phyloP scores from a whole-genome alignment of 768 basidiomycete species.

The Crepidotus variabilis region DNA sequence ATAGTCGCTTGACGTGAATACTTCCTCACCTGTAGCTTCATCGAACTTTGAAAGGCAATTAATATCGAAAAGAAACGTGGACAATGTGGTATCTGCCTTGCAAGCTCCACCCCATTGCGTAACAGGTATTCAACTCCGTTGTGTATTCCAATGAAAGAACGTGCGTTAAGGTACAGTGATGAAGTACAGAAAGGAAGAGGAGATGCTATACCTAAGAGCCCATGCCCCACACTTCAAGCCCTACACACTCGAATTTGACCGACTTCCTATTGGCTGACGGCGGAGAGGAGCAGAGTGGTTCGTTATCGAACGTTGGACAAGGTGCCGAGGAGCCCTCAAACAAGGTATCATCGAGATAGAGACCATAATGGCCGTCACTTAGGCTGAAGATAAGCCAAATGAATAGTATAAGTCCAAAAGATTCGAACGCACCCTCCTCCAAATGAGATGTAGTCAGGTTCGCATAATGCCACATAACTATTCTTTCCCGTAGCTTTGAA shows the following conservation, averaged over 20 bases:
- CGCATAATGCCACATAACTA: slow-evolving; percentile 86
- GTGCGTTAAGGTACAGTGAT: too few relatives aligned
- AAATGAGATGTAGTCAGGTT: slow-evolving; percentile 76
- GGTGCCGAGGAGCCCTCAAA: slow-evolving; percentile 79
- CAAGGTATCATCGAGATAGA: slow-evolving; percentile 83
- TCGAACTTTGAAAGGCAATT: too few relatives aligned
- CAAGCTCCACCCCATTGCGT: too few relatives aligned
- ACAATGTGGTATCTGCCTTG: too few relatives aligned
- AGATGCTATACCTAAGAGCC: slow-evolving; percentile 22
- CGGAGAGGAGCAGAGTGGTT: slow-evolving; percentile 61
- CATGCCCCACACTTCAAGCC: slow-evolving; percentile 88
- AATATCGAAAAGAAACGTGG: too few relatives aligned
- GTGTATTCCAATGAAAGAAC: too few relatives aligned
- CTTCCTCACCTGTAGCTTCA: too few relatives aligned
- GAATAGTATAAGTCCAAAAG: background rate
- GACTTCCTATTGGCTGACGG: slow-evolving; percentile 42
- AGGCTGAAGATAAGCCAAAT: slow-evolving; percentile 1
- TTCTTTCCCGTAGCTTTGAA: slow-evolving; percentile 88
- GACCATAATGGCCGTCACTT: slow-evolving; percentile 84
- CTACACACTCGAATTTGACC: slow-evolving; percentile 84
- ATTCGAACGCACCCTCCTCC: slow-evolving; percentile 77
- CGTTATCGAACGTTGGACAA: slow-evolving; percentile 87
- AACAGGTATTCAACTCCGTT: background rate
- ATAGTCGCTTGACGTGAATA: background rate
- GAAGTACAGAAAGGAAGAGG: too few relatives aligned